Evolutionary conservation across 202 grass and related monocot species (phyloP).

Genomic region (Carex sylvatica): DNA sequence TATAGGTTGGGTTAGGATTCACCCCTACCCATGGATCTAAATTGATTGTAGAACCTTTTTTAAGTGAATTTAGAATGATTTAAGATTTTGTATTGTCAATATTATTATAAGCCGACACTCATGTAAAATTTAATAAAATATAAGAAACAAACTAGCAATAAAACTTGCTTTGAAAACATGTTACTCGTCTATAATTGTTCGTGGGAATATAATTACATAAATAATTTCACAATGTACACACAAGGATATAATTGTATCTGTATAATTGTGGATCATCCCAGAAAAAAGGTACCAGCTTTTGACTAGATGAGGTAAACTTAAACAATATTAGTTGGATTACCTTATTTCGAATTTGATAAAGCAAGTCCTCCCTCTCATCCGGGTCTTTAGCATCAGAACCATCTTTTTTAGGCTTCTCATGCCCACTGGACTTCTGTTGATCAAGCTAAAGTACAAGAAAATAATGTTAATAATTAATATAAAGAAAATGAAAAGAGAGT

Average conservation of each 20-base stretch:
- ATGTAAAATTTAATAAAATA: background rate
- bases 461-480: conserved; percentile 9
- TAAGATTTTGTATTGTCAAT: background rate
- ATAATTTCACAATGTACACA: background rate
- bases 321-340: conserved; percentile 33
- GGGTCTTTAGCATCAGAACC: conserved; percentile 37
- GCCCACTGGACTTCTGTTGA: conserved; percentile 56
- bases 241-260: background rate
- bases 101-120: background rate
- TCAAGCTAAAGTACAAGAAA: conserved; percentile 39
- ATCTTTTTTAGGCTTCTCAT: conserved; percentile 53
- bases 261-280: background rate
- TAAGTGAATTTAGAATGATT: background rate
- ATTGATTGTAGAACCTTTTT: background rate
- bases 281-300: background rate
- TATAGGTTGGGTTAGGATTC: background rate
- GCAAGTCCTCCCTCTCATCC: conserved; percentile 77
- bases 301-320: background rate
- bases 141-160: conserved; percentile 9
- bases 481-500: conserved; percentile 12
- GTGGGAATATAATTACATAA: background rate
- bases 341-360: conserved; percentile 98
- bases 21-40: background rate
- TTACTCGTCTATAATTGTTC: background rate
- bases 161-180: background rate